phyloP scores from a whole-genome alignment of 805 yeast genomes.

The Ogataea kodamae region DNA sequence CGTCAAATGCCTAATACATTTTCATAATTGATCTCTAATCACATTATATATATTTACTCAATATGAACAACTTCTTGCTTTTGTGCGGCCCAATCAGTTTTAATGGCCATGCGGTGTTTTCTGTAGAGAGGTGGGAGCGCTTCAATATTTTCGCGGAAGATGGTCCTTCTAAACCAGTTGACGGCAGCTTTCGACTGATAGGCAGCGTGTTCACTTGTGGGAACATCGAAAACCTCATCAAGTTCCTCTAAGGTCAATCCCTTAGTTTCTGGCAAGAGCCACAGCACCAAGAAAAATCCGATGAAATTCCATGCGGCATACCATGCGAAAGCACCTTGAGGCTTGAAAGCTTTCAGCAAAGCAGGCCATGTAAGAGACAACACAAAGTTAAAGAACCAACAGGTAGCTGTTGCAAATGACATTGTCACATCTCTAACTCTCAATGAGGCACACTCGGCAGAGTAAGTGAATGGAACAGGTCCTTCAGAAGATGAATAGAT shows the following conservation, averaged over 20 bases:
- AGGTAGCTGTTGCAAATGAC: slow-evolving; percentile 71
- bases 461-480: slow-evolving; percentile 85
- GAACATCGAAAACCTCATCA: slow-evolving; percentile 67
- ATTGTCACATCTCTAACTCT: slow-evolving; percentile 78
- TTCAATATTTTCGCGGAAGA: slow-evolving; percentile 45
- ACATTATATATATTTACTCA: slow-evolving; percentile 34
- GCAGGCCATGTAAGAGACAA: slow-evolving; percentile 80
- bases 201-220: slow-evolving; percentile 50
- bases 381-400: slow-evolving; percentile 72
- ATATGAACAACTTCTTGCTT: slow-evolving; percentile 47
- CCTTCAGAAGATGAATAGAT: slow-evolving; percentile 86
- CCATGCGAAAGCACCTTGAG: slow-evolving; percentile 86
- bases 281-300: slow-evolving; percentile 67
- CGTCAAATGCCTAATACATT: no score
- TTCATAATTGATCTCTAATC: no score
- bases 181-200: slow-evolving; percentile 39
- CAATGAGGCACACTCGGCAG: slow-evolving; percentile 81
- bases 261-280: slow-evolving; percentile 71
- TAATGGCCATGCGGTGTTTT: slow-evolving; percentile 58
- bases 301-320: slow-evolving; percentile 82
- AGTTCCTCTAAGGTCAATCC: slow-evolving; percentile 72
- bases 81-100: slow-evolving; percentile 61
- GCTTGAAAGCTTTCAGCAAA: slow-evolving; percentile 57
- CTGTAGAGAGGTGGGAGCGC: slow-evolving; percentile 56
- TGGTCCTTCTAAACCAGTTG: slow-evolving; percentile 42